Conservation (phyloP, 768 basidiomycete species). For the Boletus subparvulus region DNA sequence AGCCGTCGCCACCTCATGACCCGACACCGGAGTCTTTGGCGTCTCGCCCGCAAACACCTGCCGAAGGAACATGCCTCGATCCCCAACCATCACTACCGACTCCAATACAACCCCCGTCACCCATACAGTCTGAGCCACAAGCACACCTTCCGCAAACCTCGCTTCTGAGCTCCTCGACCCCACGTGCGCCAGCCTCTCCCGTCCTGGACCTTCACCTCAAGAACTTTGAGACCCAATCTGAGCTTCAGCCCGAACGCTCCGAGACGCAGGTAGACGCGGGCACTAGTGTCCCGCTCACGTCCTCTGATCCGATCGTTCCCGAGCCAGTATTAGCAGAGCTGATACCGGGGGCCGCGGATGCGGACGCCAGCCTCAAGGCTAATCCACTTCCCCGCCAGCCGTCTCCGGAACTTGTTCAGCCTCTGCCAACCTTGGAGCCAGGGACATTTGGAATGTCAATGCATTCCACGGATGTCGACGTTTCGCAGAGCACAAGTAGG, state of each 20-base stretch:
- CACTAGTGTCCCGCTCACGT: not conserved
- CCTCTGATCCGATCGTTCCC: slow-evolving; percentile 1
- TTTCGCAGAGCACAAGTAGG: slow-evolving; percentile 4
- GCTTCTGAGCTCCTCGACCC: not conserved
- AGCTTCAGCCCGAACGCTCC: not conserved
- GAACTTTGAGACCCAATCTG: not conserved
- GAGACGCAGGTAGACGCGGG: not conserved
- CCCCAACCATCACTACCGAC: not conserved
- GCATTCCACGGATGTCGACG: not conserved
- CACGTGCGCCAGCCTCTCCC: slow-evolving; percentile 5
- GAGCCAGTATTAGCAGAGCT: not conserved
- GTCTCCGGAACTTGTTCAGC: slow-evolving; percentile 4
- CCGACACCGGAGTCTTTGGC: not conserved
- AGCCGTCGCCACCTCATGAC: not conserved
- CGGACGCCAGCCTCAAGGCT: not conserved
- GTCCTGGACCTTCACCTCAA: slow-evolving; percentile 1
- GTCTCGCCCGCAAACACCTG: not conserved
- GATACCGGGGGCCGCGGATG: not conserved
- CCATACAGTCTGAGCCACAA: not conserved
- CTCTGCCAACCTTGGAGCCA: not conserved
- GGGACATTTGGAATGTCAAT: not conserved
- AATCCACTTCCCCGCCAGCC: not conserved
- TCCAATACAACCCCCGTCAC: not conserved
- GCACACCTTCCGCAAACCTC: not conserved
- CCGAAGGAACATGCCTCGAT: not conserved